Evolutionary conservation across 805 yeast genomes (phyloP), one percentile per base, ranked within the genome.

Genomic region (Lipomyces chichibuensis): DNA sequence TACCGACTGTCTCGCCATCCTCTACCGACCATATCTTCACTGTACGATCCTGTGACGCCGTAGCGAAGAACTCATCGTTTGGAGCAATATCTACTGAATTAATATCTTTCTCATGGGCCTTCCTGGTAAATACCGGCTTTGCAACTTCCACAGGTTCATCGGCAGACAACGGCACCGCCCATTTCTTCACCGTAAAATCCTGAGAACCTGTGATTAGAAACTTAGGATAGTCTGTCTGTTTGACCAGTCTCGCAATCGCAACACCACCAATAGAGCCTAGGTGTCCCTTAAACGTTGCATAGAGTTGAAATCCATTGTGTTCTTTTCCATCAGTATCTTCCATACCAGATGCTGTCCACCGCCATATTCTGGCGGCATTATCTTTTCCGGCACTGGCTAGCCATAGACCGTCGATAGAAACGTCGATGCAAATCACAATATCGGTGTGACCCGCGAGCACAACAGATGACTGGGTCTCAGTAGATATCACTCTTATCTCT

Each of bases 91-190:
- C 97, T 62, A 95, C 80, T 1, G 94, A 85, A 74, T 95, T 96
- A 67, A 95, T 95, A 77, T 95, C 97, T 77, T 94, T 95, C 64
- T 95, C 98, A 77, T 95, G 99, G 1, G 98, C 98, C 75, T 93
- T 87, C 81, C 97, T 87, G 0, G 99, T 95, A 77, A 89, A 95
- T 63, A 88, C 92, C 1, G 97, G 90, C 1, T 83, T 80, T 7
- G 65, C 55, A 1, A 65, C 62, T 20, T 72, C 83, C 2, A 67
- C 70, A 1, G 65, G 64, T 2, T 60, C 64, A 35, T 35, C 59
- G 5, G 63, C 67, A 14, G 64, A 25, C 49, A 72, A 61, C 6
- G 93, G 92, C 35, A 92, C 84, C 57, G 82, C 82, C 97, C 97
- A 92, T 76, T 88, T 88, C 76, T 92, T 92, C 49, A 92, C 83